Base-by-base conservation (phyloP, 495 filamentous ascomycete species). In the Penicillium pulvis region DNA sequence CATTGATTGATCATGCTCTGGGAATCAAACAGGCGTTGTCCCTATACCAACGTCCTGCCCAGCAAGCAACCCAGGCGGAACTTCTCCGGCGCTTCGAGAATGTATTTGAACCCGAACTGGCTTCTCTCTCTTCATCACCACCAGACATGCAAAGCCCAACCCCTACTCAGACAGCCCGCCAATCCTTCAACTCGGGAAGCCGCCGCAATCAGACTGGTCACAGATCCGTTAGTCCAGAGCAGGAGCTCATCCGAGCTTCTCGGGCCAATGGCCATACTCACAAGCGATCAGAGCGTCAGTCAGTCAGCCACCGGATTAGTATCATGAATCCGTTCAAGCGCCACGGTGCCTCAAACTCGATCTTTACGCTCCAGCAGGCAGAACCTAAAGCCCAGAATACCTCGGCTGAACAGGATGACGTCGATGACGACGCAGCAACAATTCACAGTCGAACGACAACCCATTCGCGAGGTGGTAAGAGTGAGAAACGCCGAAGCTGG, bases 1-100 rank as follows among this genome's bases (percentile, higher is more conserved):
- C 91, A 19, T 80, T 98, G 42, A 81, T 95, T 50, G 94, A 98
- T 67, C 93, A 98, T 66, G 91, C 91, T 5, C 81, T 92, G 43
- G 84, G 88, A 61, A 85, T 98, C 67, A 93, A 93, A 75, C 86
- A 91, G 56, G 92, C 90, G 61, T 69, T 98, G 51, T 79, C 82
- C 9, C 81, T 88, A 54, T 91, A 89, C 67, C 75, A 76, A 39
- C 76, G 82, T 33, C 84, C 76, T 66, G 83, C 79, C 23, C 82
- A 82, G 46, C 74, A 80, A 81, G 85, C 82, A 60, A 86, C 83
- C 2, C 81, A 83, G 57, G 71, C 76, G 24, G 79, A 85, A 56
- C 78, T 81, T 64, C 80, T 66, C 65, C 79, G 68, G 12, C 75
- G 74, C 33, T 79, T 79, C 35, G 78, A 81, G 47, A 66, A 68